Percentiles rank a stretch among this genome's conserved stretches.
Evolutionary conservation across 208 protist genomes (phyloP).

Genomic region (Trypanosoma platydactyli): DNA sequence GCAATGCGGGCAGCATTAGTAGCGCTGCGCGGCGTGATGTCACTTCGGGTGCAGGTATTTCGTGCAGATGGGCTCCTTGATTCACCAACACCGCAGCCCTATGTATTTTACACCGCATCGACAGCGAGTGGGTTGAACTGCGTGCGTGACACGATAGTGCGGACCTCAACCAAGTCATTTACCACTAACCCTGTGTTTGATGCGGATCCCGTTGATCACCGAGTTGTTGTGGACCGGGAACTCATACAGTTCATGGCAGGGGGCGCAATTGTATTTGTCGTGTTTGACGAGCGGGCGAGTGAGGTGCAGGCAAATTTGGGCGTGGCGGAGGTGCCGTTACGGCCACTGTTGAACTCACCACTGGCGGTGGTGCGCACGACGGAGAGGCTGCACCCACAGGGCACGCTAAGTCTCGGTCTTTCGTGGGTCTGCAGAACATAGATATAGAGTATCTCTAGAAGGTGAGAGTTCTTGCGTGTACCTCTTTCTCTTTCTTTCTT

Average conservation of each 20-base stretch:
- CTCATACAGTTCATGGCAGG: conserved; percentile 61
- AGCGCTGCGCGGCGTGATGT: conserved; percentile 61
- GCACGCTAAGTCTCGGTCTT: conserved; percentile 64
- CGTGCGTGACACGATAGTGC: conserved; percentile 77
- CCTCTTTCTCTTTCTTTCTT: conserved; percentile 30
- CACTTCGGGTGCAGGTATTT: conserved; percentile 79
- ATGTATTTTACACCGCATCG: conserved; percentile 83
- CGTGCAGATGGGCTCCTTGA: conserved; percentile 37
- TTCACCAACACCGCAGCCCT: conserved; percentile 55
- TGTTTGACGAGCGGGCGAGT: conserved; percentile 73
- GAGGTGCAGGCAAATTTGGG: conserved; percentile 75
- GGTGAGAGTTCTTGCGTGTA: conserved; percentile 2
- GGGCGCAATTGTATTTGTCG: conserved; percentile 71
- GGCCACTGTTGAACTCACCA: conserved; percentile 60
- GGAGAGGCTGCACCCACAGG: conserved; percentile 67
- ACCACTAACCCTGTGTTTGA: conserved; percentile 68
- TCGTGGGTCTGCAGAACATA: conserved; percentile 63
- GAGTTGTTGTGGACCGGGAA: conserved; percentile 64
- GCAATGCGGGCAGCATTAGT: conserved; percentile 56
- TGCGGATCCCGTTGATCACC: conserved; percentile 69
- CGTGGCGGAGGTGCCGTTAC: conserved; percentile 65
- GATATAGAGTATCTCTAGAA: not conserved
- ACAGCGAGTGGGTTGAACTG: conserved; percentile 42
- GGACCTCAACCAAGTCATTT: conserved; percentile 35
- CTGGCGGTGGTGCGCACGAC: conserved; percentile 53